Percentiles rank a stretch among this genome's conserved stretches.
phyloP scores from a whole-genome alignment of 495 filamentous ascomycete genomes.

The Aspergillus sclerotiicarbonarius region DNA sequence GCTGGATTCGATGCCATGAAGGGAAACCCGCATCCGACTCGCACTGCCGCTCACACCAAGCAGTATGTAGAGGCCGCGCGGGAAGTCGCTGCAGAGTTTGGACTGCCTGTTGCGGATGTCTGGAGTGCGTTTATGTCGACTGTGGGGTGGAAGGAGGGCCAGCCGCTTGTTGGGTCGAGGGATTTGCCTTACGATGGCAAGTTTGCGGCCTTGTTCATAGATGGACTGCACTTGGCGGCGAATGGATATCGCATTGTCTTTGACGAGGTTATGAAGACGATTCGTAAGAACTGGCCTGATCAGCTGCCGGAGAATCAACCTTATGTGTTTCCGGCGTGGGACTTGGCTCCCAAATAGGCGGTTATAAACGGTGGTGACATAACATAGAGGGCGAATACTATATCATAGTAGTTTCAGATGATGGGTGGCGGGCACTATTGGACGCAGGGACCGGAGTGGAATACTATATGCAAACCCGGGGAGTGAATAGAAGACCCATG shows the following conservation, averaged over 20 bases:
- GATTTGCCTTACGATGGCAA: slow-evolving; percentile 45
- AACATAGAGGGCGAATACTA: too few species aligned
- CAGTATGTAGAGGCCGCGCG: slow-evolving; percentile 68
- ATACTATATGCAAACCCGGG: too few species aligned
- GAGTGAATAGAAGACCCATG: background rate
- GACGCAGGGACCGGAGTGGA: background rate
- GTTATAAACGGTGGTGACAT: background rate
- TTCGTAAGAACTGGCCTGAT: slow-evolving; percentile 57
- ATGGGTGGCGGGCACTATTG: too few species aligned
- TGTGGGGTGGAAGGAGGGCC: slow-evolving; percentile 60
- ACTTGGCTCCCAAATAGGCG: slow-evolving; percentile 42
- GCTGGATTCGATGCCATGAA: slow-evolving; percentile 50
- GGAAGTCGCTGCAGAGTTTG: slow-evolving; percentile 61
- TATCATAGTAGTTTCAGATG: background rate
- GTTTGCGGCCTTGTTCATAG: slow-evolving; percentile 53
- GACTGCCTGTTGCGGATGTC: slow-evolving; percentile 68
- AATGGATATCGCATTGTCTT: slow-evolving; percentile 59
- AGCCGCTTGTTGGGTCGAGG: slow-evolving; percentile 52
- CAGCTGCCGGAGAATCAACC: slow-evolving; percentile 52
- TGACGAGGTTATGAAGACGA: slow-evolving; percentile 51
- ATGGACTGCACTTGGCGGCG: slow-evolving; percentile 67
- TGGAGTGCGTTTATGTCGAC: slow-evolving; percentile 68
- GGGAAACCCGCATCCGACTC: slow-evolving; percentile 48
- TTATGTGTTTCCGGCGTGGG: slow-evolving; percentile 55
- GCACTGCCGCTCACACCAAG: slow-evolving; percentile 63